Conservation (phyloP, 208 protist genomes). For the Herpetomonas samuelpessoai region DNA sequence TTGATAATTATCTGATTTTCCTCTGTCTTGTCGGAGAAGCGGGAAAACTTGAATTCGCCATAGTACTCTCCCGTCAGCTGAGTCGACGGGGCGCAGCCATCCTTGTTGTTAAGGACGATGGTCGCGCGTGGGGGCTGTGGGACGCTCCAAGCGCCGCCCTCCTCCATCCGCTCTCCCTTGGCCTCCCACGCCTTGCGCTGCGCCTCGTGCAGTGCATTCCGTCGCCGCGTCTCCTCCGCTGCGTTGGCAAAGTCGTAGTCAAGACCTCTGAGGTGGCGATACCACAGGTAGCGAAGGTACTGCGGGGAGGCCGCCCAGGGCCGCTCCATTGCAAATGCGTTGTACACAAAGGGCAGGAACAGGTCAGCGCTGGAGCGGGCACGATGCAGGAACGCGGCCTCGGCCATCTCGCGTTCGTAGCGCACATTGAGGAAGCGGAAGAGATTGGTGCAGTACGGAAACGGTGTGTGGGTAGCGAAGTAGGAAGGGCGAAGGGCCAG, state of each 20-base stretch:
- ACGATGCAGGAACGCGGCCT: conserved; percentile 21
- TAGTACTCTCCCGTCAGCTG: conserved; percentile 11
- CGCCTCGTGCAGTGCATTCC: too few species aligned
- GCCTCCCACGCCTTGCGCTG: too few species aligned
- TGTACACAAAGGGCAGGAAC: conserved; percentile 63
- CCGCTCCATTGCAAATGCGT: conserved; percentile 53
- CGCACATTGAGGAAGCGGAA: conserved; percentile 32
- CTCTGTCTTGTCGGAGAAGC: conserved; percentile 20
- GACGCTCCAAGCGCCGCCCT: too few species aligned
- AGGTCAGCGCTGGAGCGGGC: conserved; percentile 29
- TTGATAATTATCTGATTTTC: conserved; percentile 14
- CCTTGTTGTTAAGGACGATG: conserved; percentile 49
- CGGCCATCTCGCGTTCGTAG: conserved; percentile 39
- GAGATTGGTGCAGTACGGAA: conserved; percentile 64
- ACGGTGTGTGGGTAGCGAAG: conserved; percentile 58
- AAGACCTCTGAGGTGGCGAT: neutral
- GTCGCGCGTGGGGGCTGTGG: too few species aligned
- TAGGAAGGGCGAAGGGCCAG: conserved; percentile 17
- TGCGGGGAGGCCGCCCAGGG: conserved; percentile 52
- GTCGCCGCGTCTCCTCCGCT: too few species aligned
- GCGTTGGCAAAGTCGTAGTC: too few species aligned
- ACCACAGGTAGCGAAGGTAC: conserved; percentile 33
- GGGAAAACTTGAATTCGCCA: conserved; percentile 20
- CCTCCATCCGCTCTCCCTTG: too few species aligned
- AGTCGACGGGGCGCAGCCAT: conserved; percentile 47